These are phyloP conservation scores for Nemania bipapillata DNA, from an alignment of 2,329 filamentous ascomycete genomes.

Conservation along the genomic window DNA sequence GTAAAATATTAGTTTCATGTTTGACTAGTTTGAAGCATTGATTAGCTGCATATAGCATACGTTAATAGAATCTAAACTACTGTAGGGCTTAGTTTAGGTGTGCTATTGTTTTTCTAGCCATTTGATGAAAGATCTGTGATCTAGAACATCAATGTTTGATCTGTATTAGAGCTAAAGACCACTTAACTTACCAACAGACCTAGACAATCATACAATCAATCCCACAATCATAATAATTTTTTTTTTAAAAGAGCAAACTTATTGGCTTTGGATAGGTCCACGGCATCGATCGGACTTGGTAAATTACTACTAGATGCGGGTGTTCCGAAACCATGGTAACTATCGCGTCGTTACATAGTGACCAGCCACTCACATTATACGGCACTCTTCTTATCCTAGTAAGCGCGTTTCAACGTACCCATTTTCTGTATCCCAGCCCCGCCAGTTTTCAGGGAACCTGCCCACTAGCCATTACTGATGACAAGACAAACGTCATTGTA, in stretches of 20 bases:
- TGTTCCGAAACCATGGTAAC: not conserved
- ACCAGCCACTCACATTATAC: conserved; percentile 38
- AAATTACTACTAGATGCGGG: not conserved
- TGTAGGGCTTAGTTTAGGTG: not conserved
- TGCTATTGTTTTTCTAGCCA: no score
- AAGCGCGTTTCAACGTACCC: not conserved
- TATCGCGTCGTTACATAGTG: not conserved
- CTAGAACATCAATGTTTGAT: no score
- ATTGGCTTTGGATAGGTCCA: not conserved
- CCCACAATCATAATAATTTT: no score
- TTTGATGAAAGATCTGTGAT: no score
- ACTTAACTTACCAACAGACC: no score
- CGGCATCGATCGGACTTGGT: not conserved
- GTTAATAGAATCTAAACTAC: no score
- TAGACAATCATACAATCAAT: no score
- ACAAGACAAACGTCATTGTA: conserved; percentile 13
- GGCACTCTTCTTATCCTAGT: conserved; percentile 23
- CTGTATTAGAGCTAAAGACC: no score
- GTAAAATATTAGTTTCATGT: not conserved
- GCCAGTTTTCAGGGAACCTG: conserved; percentile 8
- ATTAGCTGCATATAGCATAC: no score
- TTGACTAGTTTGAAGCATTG: no score
- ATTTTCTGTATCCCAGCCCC: no score
- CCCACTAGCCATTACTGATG: not conserved
- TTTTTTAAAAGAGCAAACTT: not conserved